Evolutionary conservation across 73 alveolate species (phyloP), one percentile per base, ranked within the genome.

Genomic region (Halteria grandinella): DNA sequence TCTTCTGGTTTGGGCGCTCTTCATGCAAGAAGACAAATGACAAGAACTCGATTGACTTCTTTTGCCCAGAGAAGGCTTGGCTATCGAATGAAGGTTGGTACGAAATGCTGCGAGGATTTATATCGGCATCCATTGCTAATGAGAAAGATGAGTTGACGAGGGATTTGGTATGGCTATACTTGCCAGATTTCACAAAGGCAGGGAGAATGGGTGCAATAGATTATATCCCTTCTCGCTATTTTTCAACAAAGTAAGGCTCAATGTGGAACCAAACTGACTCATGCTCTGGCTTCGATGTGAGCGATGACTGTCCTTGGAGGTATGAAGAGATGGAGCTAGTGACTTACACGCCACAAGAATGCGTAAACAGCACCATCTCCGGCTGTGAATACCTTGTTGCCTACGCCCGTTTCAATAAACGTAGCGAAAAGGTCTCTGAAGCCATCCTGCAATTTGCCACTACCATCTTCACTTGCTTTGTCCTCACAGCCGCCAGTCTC

Each of bases 1-100:
- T 88, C 0, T 88, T 83, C 53, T 88, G 96, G 90, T 80, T 63
- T 52, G 96, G 96, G 14, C 20, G 96, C 25, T 64, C 89, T n/a
- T 23, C 62, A 5, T 83, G 96, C 34, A 21, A 20, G 25, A 21
- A 63, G 6, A 54, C 69, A 25, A 28, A 54, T 24, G 71, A 59
- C 29, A 33, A 21, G 18, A 70, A 58, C 18, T 14, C 11, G n/a
- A 10, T n/a, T 18, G 83, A 49, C 41, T 74, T 57, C 28, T 52
- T 55, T 52, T 69, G 83, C 45, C 31, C 39, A 14, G 43, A 37
- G 0, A 48, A 53, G 15, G 15, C 50, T 15, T 81, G 89, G 89
- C 47, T 64, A 14, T 62, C 89, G 0, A 12, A 48, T 31, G 84
- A 55, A 15, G 91, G 93, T 10, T 89, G 96, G 91, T 24, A 66